These are phyloP conservation scores for Colletotrichum trifolii DNA, from an alignment of 2,329 filamentous ascomycete species.

Conservation along the genomic window DNA sequence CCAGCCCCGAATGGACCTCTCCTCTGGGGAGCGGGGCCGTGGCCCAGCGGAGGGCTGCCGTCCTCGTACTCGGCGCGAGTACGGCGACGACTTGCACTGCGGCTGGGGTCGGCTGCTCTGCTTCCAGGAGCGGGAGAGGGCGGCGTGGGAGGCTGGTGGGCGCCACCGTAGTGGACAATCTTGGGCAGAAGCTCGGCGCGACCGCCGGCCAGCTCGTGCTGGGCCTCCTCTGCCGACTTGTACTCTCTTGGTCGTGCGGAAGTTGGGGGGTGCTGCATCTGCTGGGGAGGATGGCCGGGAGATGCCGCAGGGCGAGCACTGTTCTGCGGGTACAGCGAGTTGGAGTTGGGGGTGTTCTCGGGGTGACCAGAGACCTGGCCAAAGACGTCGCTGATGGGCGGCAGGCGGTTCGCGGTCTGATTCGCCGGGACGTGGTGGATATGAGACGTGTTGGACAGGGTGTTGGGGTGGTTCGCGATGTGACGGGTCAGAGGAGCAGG, in stretches of 20 bases:
- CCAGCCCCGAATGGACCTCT: constrained; percentile 83
- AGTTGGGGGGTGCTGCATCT: constrained; percentile 57
- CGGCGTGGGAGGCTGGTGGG: constrained; percentile 89
- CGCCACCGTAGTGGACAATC: constrained; percentile 91
- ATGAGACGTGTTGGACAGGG: constrained; percentile 84
- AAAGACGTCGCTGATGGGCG: constrained; percentile 95
- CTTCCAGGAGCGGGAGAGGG: constrained; percentile 77
- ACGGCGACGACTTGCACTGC: constrained; percentile 76
- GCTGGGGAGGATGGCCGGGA: constrained; percentile 75
- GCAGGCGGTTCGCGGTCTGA: constrained; percentile 91
- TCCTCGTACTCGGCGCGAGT: constrained; percentile 94
- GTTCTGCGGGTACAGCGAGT: constrained; percentile 67
- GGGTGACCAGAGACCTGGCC: constrained; percentile 77
- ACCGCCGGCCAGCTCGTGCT: constrained; percentile 90
- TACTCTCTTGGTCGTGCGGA: constrained; percentile 83
- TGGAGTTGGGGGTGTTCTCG: constrained; percentile 56
- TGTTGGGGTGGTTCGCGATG: constrained; percentile 83
- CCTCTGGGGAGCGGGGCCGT: constrained; percentile 71
- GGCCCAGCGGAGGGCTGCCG: constrained; percentile 84
- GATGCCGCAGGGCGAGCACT: constrained; percentile 72
- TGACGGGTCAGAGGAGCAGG: constrained; percentile 81
- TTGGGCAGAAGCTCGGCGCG: constrained; percentile 91
- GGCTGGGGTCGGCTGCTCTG: constrained; percentile 59
- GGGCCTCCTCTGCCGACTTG: constrained; percentile 94
- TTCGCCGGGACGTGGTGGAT: constrained; percentile 90